Base-by-base conservation (phyloP, 306 rosid species). In the Pueraria montana region DNA sequence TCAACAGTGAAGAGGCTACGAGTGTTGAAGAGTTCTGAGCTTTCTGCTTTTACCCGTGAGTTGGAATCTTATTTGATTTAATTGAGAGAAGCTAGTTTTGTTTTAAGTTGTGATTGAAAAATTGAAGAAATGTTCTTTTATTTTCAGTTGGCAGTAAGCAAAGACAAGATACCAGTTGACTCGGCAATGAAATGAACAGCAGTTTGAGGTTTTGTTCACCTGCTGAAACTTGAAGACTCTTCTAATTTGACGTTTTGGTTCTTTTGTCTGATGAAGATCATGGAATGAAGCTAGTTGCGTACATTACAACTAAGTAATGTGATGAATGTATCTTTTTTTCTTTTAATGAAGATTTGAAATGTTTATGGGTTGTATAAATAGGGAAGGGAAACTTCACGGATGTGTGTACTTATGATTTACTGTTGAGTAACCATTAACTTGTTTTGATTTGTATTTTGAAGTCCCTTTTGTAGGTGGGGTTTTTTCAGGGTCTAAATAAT, bases 1-100 rank as follows among this genome's bases (percentile, higher is more conserved):
- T 92, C 94, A 9, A 94, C 97, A 0, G 97, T 90, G 87, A 94
- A 91, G 95, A 91, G 99, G 95, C 89, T 96, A 83, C 92, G 98
- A 0, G 98, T 96, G 82, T 83, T 96, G 85, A 96, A 96, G 92
- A 94, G 94, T 84, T 85, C 98, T 38, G 99, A 96, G 72, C 92
- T 96, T 75, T 88, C 98, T 81, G 84, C 94, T 10, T 86, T 94
- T 82, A 87, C 94, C 74, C 87, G 99, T 94, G 86, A 94, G 99
- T 91, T 82, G 34, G 73, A 83, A 79, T 82, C 84, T 66, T 24
- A 42, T 14, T 55, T 45, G 13, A 13, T 56, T 59, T 82, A 3
- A 45, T 69, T 36, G 14, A 49, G 38, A 34, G 38, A 34, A 34
- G 38, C 4, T 38, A 7, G 11, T 38, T 2, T 61, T 38, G 5